These are phyloP conservation scores for Cryptosporidium meleagridis DNA, from an alignment of 169 alveolate species.

Conservation along the genomic window DNA sequence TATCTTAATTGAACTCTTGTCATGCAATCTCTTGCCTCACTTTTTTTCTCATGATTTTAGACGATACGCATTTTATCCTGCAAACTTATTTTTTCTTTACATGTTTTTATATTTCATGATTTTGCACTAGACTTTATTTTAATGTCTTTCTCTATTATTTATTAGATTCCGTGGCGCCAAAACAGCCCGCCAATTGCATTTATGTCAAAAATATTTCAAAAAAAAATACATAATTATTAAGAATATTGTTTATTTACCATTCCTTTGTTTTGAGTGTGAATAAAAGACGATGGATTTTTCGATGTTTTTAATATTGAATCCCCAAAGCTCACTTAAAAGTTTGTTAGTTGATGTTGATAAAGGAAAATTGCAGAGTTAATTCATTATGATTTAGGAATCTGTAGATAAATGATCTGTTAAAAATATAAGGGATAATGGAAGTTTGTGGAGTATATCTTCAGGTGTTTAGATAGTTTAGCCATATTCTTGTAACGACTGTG, in stretches of 20 bases:
- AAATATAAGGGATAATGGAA: not conserved
- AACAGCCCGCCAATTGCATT: not conserved
- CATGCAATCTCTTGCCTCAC: constrained; percentile 29
- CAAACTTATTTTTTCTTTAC: constrained; percentile 21
- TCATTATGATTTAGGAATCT: not conserved
- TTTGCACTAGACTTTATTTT: constrained; percentile 28
- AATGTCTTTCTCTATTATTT: constrained; percentile 27
- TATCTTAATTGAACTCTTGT: not conserved
- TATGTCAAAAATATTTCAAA: not conserved
- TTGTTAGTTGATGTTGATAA: not conserved
- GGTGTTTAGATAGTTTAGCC: not conserved
- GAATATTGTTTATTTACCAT: constrained; percentile 18
- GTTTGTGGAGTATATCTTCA: not conserved
- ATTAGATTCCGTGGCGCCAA: constrained; percentile 19
- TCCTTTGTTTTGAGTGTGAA: constrained; percentile 45
- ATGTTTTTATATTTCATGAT: constrained; percentile 46
- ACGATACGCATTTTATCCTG: constrained; percentile 65
- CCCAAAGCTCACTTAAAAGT: constrained; percentile 53
- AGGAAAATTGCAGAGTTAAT: no score
- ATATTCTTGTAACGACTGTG: no score
- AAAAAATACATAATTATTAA: no score
- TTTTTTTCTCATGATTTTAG: constrained; percentile 32
- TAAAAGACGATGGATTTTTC: constrained; percentile 21
- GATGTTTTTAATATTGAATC: constrained; percentile 29
- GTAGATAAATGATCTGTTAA: not conserved